Evolutionary conservation across 176 grass and related monocot genomes (phyloP).

Genomic region (Triticum urartu): DNA sequence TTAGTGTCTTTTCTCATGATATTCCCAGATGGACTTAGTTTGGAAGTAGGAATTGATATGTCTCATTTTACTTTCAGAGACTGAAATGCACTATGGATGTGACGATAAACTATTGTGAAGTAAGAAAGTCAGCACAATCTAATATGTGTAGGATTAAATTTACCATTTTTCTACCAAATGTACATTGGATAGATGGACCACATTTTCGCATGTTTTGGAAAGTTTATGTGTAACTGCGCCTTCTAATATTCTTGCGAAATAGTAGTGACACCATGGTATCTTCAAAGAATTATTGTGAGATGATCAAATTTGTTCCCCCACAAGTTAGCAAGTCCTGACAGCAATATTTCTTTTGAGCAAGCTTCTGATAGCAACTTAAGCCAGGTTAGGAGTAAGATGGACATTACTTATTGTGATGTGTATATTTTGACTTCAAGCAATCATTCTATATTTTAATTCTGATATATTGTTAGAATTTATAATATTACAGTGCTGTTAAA

Average conservation of each 20-base stretch:
- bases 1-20: neutral
- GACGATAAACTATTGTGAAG: neutral
- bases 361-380: neutral
- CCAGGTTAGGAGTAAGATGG: neutral
- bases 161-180: neutral
- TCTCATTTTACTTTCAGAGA: neutral
- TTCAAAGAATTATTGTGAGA: neutral
- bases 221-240: neutral
- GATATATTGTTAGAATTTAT: neutral
- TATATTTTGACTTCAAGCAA: neutral
- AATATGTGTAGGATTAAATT: neutral
- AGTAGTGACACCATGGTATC: neutral
- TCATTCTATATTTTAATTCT: neutral
- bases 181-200: neutral
- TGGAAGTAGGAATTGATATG: neutral
- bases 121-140: neutral
- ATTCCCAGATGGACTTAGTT: neutral
- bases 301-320: neutral
- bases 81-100: neutral
- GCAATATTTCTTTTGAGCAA: neutral
- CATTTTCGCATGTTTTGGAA: neutral
- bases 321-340: neutral
- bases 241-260: constrained; percentile 9
- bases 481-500: neutral
- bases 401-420: neutral